A percentile compares a stretch with the other conserved stretches of the same genome.
Conservation (phyloP, 78 protist genomes). For the Monocercomonoides exilis region DNA sequence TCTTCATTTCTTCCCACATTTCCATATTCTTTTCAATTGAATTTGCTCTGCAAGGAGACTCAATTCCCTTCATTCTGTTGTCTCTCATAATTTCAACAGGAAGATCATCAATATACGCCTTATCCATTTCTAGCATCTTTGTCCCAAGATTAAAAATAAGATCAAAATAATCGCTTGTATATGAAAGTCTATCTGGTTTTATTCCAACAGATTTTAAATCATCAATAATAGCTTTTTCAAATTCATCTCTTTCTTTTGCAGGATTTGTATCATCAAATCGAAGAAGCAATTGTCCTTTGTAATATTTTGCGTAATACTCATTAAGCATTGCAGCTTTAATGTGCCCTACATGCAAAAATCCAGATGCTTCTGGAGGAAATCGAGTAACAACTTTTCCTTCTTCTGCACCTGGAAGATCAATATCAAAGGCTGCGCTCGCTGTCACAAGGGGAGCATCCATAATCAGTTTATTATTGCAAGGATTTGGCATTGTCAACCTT, state of each 20-base stretch:
- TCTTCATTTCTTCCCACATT: constrained; percentile 73
- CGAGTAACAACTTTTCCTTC: constrained; percentile 91
- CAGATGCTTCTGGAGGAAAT: constrained; percentile 99
- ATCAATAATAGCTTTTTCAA: constrained; percentile 36
- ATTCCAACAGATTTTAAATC: constrained; percentile 44
- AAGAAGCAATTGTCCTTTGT: constrained; percentile 67
- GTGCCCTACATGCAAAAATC: constrained; percentile 96
- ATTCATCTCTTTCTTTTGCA: constrained; percentile 67
- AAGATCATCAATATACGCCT: constrained; percentile 56
- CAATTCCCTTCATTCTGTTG: constrained; percentile 42
- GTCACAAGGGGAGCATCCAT: background rate
- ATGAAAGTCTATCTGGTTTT: constrained; percentile 37
- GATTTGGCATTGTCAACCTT: background rate
- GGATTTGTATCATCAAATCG: constrained; percentile 99
- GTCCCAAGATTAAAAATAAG: constrained; percentile 21
- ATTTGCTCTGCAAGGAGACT: constrained; percentile 6
- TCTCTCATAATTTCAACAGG: constrained; percentile 46
- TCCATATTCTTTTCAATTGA: constrained; percentile 73
- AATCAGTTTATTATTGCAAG: background rate
- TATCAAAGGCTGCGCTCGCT: background rate
- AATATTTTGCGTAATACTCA: constrained; percentile 59
- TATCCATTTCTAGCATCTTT: constrained; percentile 54
- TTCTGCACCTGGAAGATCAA: constrained; percentile 51
- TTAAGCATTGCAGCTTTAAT: constrained; percentile 92
- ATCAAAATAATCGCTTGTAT: constrained; percentile 86